These are phyloP conservation scores for Avena eriantha DNA, from an alignment of 176 grass and related monocot species.

Conservation along the genomic window DNA sequence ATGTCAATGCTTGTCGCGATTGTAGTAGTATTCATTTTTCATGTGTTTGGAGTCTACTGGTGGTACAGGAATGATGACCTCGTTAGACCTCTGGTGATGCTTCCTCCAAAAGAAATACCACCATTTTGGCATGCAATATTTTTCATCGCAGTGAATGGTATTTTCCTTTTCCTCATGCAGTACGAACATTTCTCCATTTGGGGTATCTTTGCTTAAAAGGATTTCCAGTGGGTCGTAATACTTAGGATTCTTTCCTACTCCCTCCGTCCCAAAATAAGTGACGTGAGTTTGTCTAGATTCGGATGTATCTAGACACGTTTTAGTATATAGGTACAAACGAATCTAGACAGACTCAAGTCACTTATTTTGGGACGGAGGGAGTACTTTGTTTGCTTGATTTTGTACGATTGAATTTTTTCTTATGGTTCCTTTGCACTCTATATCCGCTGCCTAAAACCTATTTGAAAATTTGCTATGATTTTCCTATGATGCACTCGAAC, in stretches of 20 bases:
- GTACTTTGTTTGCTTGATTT: background rate
- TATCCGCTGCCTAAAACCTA: background rate
- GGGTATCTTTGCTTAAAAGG: constrained; percentile 9
- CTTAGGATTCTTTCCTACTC: background rate
- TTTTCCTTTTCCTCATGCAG: constrained; percentile 14
- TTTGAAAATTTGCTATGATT: background rate
- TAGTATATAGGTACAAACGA: no score
- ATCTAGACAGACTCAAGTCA: no score
- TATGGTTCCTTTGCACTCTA: background rate
- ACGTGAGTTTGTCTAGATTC: no score
- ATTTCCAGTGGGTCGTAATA: constrained; percentile 2
- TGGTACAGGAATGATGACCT: constrained; percentile 92
- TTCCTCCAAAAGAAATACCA: constrained; percentile 96
- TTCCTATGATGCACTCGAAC: background rate
- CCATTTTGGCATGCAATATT: constrained; percentile 99
- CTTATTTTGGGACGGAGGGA: no score
- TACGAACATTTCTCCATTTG: background rate
- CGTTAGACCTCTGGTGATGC: constrained; percentile 77
- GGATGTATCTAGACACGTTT: no score
- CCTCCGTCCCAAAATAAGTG: no score
- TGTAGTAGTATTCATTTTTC: constrained; percentile 73
- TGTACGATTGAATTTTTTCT: background rate
- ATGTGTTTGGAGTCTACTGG: constrained; percentile 94
- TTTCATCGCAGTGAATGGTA: constrained; percentile 98
- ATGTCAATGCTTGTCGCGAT: constrained; percentile 80